Percentiles rank a stretch among this genome's conserved stretches.
phyloP scores from a whole-genome alignment of 2,329 filamentous ascomycete species.

The Colletotrichum tropicicola region DNA sequence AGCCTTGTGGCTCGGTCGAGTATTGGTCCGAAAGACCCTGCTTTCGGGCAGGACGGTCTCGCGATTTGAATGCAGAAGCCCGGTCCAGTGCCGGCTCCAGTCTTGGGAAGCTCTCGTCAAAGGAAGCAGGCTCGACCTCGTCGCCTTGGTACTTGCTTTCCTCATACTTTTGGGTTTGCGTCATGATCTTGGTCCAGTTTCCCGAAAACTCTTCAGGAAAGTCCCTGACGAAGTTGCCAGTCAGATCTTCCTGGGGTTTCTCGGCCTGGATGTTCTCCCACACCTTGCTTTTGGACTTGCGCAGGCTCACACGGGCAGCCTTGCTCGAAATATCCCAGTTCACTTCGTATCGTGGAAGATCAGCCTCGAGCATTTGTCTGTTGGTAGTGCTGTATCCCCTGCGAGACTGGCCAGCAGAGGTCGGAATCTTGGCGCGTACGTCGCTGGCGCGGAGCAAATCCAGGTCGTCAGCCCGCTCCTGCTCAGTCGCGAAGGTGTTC shows the following conservation, averaged over 20 bases:
- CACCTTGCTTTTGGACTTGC: slow-evolving; percentile 29
- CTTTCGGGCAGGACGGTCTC: slow-evolving; percentile 9
- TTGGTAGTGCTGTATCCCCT: slow-evolving; percentile 25
- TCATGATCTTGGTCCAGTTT: slow-evolving; percentile 47
- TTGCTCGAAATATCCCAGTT: slow-evolving; percentile 28
- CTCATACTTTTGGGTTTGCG: slow-evolving; percentile 22
- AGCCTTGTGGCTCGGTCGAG: slow-evolving; percentile 55
- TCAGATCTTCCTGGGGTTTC: slow-evolving; percentile 39
- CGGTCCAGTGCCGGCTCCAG: slow-evolving; percentile 43
- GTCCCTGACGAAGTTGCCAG: slow-evolving; percentile 59
- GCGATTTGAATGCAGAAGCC: slow-evolving; percentile 3
- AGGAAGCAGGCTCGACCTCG: slow-evolving; percentile 44
- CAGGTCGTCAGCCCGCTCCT: slow-evolving; percentile 34
- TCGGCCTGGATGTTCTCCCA: slow-evolving; percentile 6
- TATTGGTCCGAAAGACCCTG: slow-evolving; percentile 46
- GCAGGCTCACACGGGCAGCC: slow-evolving; percentile 19
- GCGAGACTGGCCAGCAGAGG: slow-evolving; percentile 20
- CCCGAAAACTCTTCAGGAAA: slow-evolving; percentile 61
- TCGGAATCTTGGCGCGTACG: slow-evolving; percentile 31
- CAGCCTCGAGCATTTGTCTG: slow-evolving; percentile 22
- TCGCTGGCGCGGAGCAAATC: slow-evolving; percentile 35
- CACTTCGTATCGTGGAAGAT: slow-evolving; percentile 18
- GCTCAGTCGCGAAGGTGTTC: slow-evolving; percentile 16
- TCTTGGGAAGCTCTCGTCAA: slow-evolving; percentile 52
- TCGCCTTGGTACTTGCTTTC: slow-evolving; percentile 27